Conservation (phyloP, 2,329 filamentous ascomycete species). For the Massarina eburnea region DNA sequence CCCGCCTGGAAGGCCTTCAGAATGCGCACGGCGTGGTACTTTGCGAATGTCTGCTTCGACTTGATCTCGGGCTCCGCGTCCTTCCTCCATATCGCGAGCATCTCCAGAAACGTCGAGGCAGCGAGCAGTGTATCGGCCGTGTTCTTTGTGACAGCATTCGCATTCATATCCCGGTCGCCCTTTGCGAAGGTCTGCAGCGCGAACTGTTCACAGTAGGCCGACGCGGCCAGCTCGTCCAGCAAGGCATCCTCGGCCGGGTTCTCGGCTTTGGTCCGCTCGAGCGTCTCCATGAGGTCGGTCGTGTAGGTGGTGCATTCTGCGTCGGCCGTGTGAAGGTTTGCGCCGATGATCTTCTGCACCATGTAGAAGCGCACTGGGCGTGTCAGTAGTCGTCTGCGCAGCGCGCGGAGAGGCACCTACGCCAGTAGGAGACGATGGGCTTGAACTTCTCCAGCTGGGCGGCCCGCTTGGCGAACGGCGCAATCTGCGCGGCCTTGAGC, state of each 20-base stretch:
- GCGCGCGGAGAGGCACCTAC: slow-evolving; percentile 57
- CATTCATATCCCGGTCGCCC: slow-evolving; percentile 78
- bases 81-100: slow-evolving; percentile 78
- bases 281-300: slow-evolving; percentile 81
- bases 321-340: slow-evolving; percentile 75
- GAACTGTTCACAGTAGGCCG: slow-evolving; percentile 94
- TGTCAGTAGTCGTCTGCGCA: slow-evolving; percentile 16
- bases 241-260: slow-evolving; percentile 80
- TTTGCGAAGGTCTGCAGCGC: slow-evolving; percentile 83
- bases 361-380: slow-evolving; percentile 59
- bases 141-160: slow-evolving; percentile 84
- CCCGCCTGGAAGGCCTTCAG: slow-evolving; percentile 87
- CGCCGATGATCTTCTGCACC: slow-evolving; percentile 85
- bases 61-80: slow-evolving; percentile 71
- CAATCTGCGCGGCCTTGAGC: slow-evolving; percentile 79
- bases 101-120: slow-evolving; percentile 86
- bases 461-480: slow-evolving; percentile 80
- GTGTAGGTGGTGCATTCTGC: slow-evolving; percentile 81
- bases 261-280: slow-evolving; percentile 78
- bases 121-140: slow-evolving; percentile 94
- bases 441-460: slow-evolving; percentile 80
- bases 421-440: slow-evolving; percentile 93
- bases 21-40: slow-evolving; percentile 92
- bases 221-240: slow-evolving; percentile 79
- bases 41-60: slow-evolving; percentile 92